Conservation (phyloP, 371 early-diverging fungal genomes). For the Saksenaea vasiformis region DNA sequence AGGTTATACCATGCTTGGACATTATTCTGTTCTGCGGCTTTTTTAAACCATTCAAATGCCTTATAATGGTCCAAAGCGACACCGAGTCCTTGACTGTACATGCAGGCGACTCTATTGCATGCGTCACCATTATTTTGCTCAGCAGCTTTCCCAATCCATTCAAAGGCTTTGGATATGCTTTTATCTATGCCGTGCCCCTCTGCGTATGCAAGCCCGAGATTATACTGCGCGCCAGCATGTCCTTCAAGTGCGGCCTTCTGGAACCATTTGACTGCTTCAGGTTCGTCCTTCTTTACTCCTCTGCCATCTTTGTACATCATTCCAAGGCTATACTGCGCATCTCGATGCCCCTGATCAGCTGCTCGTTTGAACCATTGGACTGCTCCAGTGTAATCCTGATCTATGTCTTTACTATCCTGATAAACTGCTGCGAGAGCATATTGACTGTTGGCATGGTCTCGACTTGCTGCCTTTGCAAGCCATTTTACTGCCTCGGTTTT, state of each 20-base stretch:
- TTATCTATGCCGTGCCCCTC: slow-evolving; percentile 11
- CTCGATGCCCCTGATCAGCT: neutral
- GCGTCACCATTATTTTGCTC: too few species aligned
- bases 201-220: slow-evolving; percentile 13
- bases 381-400: neutral
- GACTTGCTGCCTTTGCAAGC: neutral
- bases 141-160: too few species aligned
- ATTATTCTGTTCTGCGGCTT: too few species aligned
- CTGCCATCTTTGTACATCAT: too few species aligned
- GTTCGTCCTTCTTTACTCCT: slow-evolving; percentile 3
- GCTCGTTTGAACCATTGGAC: slow-evolving; percentile 3
- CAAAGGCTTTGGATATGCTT: too few species aligned
- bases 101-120: too few species aligned
- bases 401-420: too few species aligned
- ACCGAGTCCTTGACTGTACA: too few species aligned
- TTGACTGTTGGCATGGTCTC: too few species aligned
- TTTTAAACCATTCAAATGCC: too few species aligned
- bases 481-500: slow-evolving; percentile 10
- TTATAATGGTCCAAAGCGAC: too few species aligned
- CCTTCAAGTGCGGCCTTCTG: slow-evolving; percentile 4
- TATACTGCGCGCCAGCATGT: slow-evolving; percentile 11
- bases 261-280: neutral
- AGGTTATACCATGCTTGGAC: slow-evolving; percentile 72
- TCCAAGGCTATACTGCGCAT: slow-evolving; percentile 4
- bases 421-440: too few species aligned